Base-by-base conservation (phyloP, 305 asterid species). In the Fraxinus paxiana region DNA sequence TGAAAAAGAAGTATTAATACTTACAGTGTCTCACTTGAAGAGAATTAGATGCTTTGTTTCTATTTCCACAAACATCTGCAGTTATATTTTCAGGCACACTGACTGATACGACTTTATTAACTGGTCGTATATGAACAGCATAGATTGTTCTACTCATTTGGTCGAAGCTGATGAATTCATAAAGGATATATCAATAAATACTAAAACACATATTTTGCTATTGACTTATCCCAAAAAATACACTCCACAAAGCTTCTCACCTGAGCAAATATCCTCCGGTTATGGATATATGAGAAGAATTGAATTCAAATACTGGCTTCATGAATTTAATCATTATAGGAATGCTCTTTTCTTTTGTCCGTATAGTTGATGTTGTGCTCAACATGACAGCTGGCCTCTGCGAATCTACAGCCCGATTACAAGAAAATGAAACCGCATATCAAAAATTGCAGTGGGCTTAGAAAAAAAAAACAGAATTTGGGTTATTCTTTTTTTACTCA, bases 301-400 rank as follows among this genome's bases (percentile, higher is more conserved):
- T 94, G 72, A 96, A 96, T 31, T 89, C 97, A 72, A 92, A 89
- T 0, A 96, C 98, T 2, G 99, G 97, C 88, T 96, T 94, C 82
- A 85, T 46, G 83, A 96, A 96, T 75, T 87, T 92, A 85, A 96
- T 86, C 81, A 92, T 75, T 51, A 96, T 41, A 34, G 86, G 86
- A 82, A 95, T 85, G 51, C 77, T 87, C 84, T 88, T 84, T 79
- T 92, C 91, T 81, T 83, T 90, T 3, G 96, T 94, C 82, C 94
- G 79, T 87, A 79, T 89, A 81, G 80, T 85, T 73, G 95, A 87
- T n/a, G 95, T 88, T 10, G 97, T 90, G 88, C 94, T 95, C 86
- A 95, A 89, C 83, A 74, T 89, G 79, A 95, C 98, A 12, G 84
- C 76, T 48, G 99, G 99, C 82, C 96, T 87, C 88, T 88, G 86